These are phyloP conservation scores for Diplosphaera chodatii DNA, from an alignment of 139 green algal genomes.

Conservation along the genomic window DNA sequence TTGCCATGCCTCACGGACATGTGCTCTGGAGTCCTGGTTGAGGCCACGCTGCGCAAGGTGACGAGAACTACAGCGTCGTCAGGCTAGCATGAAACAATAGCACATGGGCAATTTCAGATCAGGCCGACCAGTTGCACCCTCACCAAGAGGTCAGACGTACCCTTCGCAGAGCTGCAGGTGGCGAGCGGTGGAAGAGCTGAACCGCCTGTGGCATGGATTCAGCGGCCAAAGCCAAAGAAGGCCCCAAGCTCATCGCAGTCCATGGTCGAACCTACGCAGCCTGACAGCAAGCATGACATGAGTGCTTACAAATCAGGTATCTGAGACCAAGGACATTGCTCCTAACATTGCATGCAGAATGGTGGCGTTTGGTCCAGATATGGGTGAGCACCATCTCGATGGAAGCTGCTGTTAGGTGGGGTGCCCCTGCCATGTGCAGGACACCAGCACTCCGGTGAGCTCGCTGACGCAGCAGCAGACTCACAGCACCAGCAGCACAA, in stretches of 20 bases:
- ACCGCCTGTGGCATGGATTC: not conserved
- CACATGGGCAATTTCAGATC: no score
- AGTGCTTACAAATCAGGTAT: not conserved
- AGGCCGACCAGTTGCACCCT: no score
- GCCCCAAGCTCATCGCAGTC: not conserved
- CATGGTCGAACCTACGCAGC: not conserved
- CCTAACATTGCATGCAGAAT: no score
- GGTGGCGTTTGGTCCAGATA: no score
- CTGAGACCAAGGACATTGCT: no score
- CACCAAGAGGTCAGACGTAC: no score
- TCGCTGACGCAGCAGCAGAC: not conserved
- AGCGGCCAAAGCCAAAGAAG: slow-evolving; percentile 1
- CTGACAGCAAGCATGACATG: not conserved
- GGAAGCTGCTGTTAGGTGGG: no score
- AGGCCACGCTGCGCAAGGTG: not conserved
- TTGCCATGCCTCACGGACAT: not conserved
- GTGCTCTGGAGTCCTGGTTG: not conserved
- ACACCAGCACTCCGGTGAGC: no score
- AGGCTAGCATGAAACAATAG: no score
- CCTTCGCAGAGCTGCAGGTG: not conserved
- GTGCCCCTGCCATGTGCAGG: no score
- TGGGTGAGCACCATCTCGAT: no score
- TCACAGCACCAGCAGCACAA: not conserved
- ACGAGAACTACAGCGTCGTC: no score
- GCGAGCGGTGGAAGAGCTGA: not conserved